Evolutionary conservation across 306 rosid genomes (phyloP).

Genomic region (Senna tora): DNA sequence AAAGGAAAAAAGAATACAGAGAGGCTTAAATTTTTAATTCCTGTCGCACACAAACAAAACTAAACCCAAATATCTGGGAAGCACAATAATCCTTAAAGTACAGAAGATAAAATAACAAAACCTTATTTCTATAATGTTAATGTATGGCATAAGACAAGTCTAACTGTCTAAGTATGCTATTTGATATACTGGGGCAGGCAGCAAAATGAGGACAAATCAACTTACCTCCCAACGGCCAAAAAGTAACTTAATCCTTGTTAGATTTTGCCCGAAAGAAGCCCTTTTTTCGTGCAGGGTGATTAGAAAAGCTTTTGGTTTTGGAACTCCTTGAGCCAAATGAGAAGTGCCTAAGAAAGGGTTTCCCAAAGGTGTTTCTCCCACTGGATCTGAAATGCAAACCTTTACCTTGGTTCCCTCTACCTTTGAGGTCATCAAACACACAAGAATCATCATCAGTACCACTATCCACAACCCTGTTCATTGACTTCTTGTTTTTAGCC

Average conservation of each 20-base stretch:
- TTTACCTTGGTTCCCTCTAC: slow-evolving; percentile 50
- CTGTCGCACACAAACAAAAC: slow-evolving; percentile 33
- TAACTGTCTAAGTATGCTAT: slow-evolving; percentile 18
- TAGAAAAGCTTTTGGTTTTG: slow-evolving; percentile 53
- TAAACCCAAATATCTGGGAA: slow-evolving; percentile 6
- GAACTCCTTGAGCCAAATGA: slow-evolving; percentile 83
- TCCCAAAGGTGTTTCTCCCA: slow-evolving; percentile 59
- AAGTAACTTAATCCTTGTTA: slow-evolving; percentile 57
- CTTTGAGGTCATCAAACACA: slow-evolving; percentile 55
- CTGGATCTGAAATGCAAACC: slow-evolving; percentile 71
- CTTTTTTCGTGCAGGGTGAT: slow-evolving; percentile 63
- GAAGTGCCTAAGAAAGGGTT: slow-evolving; percentile 83
- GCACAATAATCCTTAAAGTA: not conserved
- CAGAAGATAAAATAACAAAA: slow-evolving; percentile 6
- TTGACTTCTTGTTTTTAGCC: slow-evolving; percentile 67
- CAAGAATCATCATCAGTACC: slow-evolving; percentile 59
- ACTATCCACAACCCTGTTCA: slow-evolving; percentile 58
- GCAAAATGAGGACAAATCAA: slow-evolving; percentile 29
- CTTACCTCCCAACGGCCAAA: slow-evolving; percentile 57
- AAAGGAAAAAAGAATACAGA: slow-evolving; percentile 22
- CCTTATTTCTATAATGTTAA: slow-evolving; percentile 16
- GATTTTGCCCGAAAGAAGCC: slow-evolving; percentile 96
- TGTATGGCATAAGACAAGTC: slow-evolving; percentile 23
- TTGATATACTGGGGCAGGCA: slow-evolving; percentile 33
- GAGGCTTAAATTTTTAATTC: not conserved